Conservation (phyloP, 345 rosid species). For the Lepidium sativum region DNA sequence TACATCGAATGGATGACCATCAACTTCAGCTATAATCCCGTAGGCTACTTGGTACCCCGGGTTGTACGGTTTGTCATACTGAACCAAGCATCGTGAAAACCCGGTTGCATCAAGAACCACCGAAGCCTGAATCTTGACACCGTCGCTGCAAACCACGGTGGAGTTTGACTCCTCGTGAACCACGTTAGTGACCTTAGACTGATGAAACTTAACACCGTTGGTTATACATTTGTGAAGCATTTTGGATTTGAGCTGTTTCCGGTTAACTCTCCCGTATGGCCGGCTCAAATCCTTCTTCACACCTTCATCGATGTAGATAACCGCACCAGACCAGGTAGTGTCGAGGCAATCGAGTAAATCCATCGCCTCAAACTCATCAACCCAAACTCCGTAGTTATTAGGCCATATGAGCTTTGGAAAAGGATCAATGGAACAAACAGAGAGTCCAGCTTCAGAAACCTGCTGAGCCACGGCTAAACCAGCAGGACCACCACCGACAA, state of each 20-base stretch:
- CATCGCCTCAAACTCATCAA: conserved; percentile 97
- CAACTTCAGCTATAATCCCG: conserved; percentile 91
- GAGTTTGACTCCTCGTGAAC: conserved; percentile 83
- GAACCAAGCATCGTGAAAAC: conserved; percentile 87
- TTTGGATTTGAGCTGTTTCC: conserved; percentile 86
- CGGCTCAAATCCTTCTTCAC: conserved; percentile 55
- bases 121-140: conserved; percentile 72
- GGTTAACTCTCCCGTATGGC: conserved; percentile 93
- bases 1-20: conserved; percentile 84
- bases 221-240: conserved; percentile 83
- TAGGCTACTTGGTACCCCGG: conserved; percentile 97
- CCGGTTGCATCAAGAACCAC: conserved; percentile 97
- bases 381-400: conserved; percentile 98
- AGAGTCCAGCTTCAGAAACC: conserved; percentile 88
- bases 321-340: conserved; percentile 94
- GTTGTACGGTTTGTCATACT: conserved; percentile 90
- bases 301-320: conserved; percentile 53
- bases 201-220: conserved; percentile 84
- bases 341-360: conserved; percentile 94
- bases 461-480: conserved; percentile 97
- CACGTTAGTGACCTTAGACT: conserved; percentile 80
- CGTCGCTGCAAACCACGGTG: conserved; percentile 70
- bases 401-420: conserved; percentile 94
- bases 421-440: conserved; percentile 86
- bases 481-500: conserved; percentile 98